Percentiles rank a stretch among this genome's conserved stretches.
Evolutionary conservation across 73 alveolate species (phyloP).

Genomic region (Tetrahymena malaccensis): DNA sequence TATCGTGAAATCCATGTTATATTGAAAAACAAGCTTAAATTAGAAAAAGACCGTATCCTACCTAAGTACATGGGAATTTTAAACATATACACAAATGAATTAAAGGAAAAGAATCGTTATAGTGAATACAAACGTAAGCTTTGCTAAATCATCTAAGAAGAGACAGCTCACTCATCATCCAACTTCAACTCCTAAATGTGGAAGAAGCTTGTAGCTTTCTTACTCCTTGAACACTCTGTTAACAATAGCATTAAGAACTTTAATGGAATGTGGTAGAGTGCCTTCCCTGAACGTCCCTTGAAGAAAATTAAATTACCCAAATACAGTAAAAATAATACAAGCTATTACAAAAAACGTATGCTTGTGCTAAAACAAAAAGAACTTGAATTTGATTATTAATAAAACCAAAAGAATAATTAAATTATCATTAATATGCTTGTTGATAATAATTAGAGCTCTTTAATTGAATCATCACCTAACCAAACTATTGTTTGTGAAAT

Average conservation of each 20-base stretch:
- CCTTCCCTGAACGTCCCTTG: not conserved
- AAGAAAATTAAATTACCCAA: not conserved
- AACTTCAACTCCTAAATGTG: not conserved
- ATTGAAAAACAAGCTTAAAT: not conserved
- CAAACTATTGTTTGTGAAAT: not conserved
- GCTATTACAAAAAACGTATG: not conserved
- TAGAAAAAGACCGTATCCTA: not conserved
- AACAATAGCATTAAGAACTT: not conserved
- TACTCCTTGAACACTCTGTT: not conserved
- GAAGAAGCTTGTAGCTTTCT: not conserved
- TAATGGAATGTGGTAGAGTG: not conserved
- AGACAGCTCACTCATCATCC: not conserved
- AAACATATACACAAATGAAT: not conserved
- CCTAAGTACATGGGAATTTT: not conserved
- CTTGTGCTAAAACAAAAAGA: not conserved
- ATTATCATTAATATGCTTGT: not conserved
- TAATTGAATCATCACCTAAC: not conserved
- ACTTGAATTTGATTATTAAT: not conserved
- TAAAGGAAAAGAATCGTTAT: not conserved
- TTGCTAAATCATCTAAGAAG: not conserved
- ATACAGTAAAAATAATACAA: not conserved
- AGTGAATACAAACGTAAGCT: not conserved
- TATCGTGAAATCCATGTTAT: not conserved
- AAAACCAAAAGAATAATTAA: not conserved
- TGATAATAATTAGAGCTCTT: not conserved